These are phyloP conservation scores for Lepidium sativum DNA, from an alignment of 345 rosid genomes.

Conservation along the genomic window DNA sequence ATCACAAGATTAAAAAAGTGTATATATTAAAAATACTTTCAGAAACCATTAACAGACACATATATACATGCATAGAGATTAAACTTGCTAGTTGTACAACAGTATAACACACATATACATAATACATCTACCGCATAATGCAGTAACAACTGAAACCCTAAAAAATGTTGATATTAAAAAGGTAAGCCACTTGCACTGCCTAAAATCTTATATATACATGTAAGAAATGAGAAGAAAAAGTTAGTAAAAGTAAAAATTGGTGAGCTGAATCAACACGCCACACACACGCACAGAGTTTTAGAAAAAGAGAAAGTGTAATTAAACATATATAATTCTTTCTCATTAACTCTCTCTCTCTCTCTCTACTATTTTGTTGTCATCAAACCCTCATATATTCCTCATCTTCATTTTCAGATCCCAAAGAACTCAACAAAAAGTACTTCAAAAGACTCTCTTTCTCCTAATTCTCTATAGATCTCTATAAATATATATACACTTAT, in stretches of 20 bases:
- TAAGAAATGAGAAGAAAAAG: not conserved
- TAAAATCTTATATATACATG: not conserved
- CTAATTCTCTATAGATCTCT: not conserved
- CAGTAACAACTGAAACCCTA: not conserved
- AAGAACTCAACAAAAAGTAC: conserved; percentile 17
- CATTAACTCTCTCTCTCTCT: too few species aligned
- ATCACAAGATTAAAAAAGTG: too few species aligned
- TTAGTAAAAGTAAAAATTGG: conserved; percentile 7
- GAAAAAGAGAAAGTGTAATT: conserved; percentile 4
- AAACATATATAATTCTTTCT: not conserved
- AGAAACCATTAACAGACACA: too few species aligned
- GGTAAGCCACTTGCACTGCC: not conserved
- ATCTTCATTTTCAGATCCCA: conserved; percentile 20
- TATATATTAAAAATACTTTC: too few species aligned
- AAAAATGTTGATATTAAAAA: not conserved
- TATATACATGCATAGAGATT: too few species aligned
- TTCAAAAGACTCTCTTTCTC: not conserved
- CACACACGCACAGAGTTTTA: conserved; percentile 1
- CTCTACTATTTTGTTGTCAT: conserved; percentile 10
- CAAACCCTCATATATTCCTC: conserved; percentile 7
- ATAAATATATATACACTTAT: not conserved
- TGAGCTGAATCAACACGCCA: conserved; percentile 21
- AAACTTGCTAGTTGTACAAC: too few species aligned
- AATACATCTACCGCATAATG: too few species aligned
- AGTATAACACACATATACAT: too few species aligned